Conservation (phyloP, 352 stramenopile genomes). For the Globisporangium viniferum region DNA sequence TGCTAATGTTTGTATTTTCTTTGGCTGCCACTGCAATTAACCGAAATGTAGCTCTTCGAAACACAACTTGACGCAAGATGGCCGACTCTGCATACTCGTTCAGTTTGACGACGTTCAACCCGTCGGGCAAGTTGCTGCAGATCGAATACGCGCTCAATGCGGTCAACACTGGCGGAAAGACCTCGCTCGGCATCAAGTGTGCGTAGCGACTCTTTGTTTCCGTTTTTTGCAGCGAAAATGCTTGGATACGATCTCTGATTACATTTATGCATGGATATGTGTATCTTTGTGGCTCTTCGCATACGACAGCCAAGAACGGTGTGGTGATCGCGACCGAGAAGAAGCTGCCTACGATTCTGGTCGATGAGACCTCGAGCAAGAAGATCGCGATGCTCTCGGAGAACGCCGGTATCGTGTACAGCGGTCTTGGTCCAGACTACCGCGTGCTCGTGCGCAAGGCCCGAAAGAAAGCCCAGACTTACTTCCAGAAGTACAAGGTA, state of each 20-base stretch:
- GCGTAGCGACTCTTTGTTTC: slow-evolving; percentile 17
- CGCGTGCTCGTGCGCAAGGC: slow-evolving; percentile 96
- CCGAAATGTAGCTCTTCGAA: slow-evolving; percentile 1
- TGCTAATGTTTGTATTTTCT: slow-evolving; percentile 3
- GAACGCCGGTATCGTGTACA: slow-evolving; percentile 94
- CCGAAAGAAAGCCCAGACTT: slow-evolving; percentile 95
- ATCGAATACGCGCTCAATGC: slow-evolving; percentile 99
- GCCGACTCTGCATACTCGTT: slow-evolving; percentile 98
- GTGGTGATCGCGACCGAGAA: slow-evolving; percentile 99
- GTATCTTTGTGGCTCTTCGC: background rate
- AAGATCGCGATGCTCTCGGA: slow-evolving; percentile 96
- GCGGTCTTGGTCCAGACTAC: slow-evolving; percentile 98
- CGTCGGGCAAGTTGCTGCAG: slow-evolving; percentile 98
- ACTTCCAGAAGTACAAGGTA: slow-evolving; percentile 94
- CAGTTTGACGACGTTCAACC: slow-evolving; percentile 99
- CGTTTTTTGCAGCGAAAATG: background rate
- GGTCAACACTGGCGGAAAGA: slow-evolving; percentile 96
- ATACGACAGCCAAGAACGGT: slow-evolving; percentile 94
- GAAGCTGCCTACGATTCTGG: slow-evolving; percentile 94
- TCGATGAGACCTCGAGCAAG: slow-evolving; percentile 94
- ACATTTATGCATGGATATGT: background rate
- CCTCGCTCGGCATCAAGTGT: slow-evolving; percentile 96
- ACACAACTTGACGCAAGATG: slow-evolving; percentile 55
- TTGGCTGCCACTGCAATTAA: background rate
- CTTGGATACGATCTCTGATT: slow-evolving; percentile 2